Base-by-base conservation (phyloP, 139 green algal genomes). In the Coelastrella sp. region DNA sequence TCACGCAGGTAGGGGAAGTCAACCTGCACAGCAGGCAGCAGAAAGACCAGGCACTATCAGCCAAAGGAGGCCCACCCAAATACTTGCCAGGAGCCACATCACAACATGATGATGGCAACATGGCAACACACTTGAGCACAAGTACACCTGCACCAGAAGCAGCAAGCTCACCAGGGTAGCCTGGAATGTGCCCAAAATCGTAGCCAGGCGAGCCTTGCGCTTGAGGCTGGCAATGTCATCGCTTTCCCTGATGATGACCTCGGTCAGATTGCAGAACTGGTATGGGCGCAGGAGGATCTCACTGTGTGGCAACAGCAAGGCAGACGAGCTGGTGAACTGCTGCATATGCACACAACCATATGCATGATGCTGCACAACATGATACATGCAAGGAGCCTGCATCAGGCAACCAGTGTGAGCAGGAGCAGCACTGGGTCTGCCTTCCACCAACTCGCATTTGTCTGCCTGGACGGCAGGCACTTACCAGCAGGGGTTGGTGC, bases 211-310 rank as follows among this genome's bases (percentile, higher is more conserved):
- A 7, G 91, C 92, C 92, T 94, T 94, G 74, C 92, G 85, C 57
- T 60, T 73, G 57, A 94, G 87, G 63, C 68, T 74, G 65, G 66
- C 68, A 25, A 75, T n/a, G 80, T 80, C 61, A 74, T 94, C 92
- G 20, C 7, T 22, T n/a, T 75, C 82, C 10, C 92, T 87, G 24
- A 94, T 88, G 65, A 94, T 85, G 58, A 94, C 92, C 90, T 94
- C 92, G 0, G 92, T 93, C 10, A 94, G 92, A 87, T 94, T 94
- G 89, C 92, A 94, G 82, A 94, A 93, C 89, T 94, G 92, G 81
- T 92, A 91, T 27, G 92, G 92, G 19, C 92, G 86, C 81, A 94
- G 90, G 57, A 94, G 92, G 86, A 94, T 94, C 89, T 94, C 92
- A 59, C 85, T 91, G 79, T 35, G 56, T 10, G 61, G 6, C 61